Base-by-base conservation (phyloP, 176 grass and related monocot species). In the Tillandsia leiboldiana region DNA sequence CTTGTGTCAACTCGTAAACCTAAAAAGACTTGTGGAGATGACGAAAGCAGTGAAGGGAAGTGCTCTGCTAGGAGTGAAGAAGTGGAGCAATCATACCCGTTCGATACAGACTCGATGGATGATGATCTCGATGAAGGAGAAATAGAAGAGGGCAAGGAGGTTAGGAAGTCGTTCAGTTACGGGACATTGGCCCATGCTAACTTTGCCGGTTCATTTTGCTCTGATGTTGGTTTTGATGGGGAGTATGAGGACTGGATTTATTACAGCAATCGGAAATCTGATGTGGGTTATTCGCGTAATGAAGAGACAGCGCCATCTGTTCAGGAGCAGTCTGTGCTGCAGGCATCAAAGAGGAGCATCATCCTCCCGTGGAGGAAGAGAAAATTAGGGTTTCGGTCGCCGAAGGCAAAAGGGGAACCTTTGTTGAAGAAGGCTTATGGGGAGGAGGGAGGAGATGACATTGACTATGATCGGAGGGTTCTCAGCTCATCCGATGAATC, bases 381-480 rank as follows among this genome's bases (percentile, higher is more conserved):
- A 76, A 99, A 90, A 67, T 53, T 86, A 56, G 78, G 50, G 27
- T 86, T 81, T 58, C 72, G 72, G 17, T 76, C 73, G 5, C 79
- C 75, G 11, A 90, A 90, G 67, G 68, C 81, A 22, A 99, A 90
- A 79, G 95, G 95, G 62, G 95, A 99, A 51, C 95, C 95, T 27
- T 79, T 99, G 42, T 77, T 99, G 82, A 99, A 99, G 80, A 92
- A 88, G 72, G 83, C 66, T 54, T 75, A 93, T 69, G 87, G 69
- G 24, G 94, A 99, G 79, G 94, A 94, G 80, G 95, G 95, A 47
- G 95, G 95, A 53, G 95, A 99, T 65, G 95, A 94, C 82, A 99
- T 99, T 73, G 90, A 99, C 56, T 90, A 87, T 74, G 95, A 93
- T 56, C 82, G 95, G 10, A 75, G 94, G 49, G 70, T 89, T 29